Evolutionary conservation across 441 rosid species (phyloP).

Genomic region (Croton laevigatus): DNA sequence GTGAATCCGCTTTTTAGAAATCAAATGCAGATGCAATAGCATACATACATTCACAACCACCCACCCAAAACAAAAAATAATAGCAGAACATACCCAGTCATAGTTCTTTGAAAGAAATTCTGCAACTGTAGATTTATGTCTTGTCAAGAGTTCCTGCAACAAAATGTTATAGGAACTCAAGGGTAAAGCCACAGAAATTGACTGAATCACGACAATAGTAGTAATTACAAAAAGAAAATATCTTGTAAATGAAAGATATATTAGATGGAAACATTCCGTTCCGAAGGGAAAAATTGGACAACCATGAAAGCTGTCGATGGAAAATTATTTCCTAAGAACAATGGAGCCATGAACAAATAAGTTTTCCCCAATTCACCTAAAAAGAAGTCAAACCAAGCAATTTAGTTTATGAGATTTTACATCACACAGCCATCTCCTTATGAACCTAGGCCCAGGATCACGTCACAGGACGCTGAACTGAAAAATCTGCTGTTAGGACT

Average conservation of each 20-base stretch:
- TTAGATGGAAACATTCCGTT: neutral
- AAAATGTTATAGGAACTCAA: constrained; percentile 20
- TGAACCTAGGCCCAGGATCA: too few species aligned
- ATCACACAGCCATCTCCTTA: neutral
- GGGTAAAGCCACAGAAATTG: neutral
- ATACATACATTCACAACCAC: neutral
- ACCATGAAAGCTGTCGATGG: too few species aligned
- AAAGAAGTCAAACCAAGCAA: too few species aligned
- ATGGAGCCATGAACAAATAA: neutral
- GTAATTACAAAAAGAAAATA: neutral
- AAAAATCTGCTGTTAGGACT: too few species aligned
- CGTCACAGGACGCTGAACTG: too few species aligned
- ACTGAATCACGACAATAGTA: neutral
- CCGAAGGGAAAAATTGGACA: neutral
- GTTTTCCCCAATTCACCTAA: neutral
- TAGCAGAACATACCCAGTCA: constrained; percentile 71
- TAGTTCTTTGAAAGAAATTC: constrained; percentile 89
- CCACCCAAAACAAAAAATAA: neutral
- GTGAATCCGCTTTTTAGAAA: neutral
- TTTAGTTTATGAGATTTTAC: neutral
- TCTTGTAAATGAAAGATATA: neutral
- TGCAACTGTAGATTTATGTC: constrained; percentile 98
- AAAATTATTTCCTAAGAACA: neutral
- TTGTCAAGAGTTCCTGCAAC: constrained; percentile 80
- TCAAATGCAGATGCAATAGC: neutral